Conservation (phyloP, 495 filamentous ascomycete genomes). For the Chaetomium cochliodes region DNA sequence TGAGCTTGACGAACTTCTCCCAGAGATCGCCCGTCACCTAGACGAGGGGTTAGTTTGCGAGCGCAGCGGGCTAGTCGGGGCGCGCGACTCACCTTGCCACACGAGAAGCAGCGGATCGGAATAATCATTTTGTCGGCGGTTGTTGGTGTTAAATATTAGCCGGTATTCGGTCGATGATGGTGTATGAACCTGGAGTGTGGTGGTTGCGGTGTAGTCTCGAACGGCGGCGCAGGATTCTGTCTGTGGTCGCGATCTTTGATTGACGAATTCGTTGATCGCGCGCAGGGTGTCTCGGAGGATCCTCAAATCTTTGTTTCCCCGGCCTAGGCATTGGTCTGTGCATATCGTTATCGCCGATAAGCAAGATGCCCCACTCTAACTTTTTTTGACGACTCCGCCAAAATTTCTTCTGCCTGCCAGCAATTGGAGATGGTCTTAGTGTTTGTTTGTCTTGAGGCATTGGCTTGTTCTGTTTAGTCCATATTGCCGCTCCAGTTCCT, state of each 20-base stretch:
- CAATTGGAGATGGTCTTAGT: slow-evolving; percentile 18
- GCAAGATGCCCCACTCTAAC: slow-evolving; percentile 32
- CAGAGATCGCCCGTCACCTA: slow-evolving; percentile 96
- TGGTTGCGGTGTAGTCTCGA: neutral
- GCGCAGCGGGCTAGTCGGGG: neutral
- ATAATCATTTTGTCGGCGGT: slow-evolving; percentile 77
- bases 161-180: neutral
- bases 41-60: slow-evolving; percentile 28
- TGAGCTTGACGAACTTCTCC: slow-evolving; percentile 85
- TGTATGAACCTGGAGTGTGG: neutral
- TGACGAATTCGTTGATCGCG: slow-evolving; percentile 3
- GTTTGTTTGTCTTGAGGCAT: slow-evolving; percentile 15
- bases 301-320: slow-evolving; percentile 26
- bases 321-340: slow-evolving; percentile 21
- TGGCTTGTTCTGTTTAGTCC: slow-evolving; percentile 16
- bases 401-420: slow-evolving; percentile 35
- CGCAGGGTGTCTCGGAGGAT: neutral
- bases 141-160: neutral
- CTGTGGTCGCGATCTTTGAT: neutral
- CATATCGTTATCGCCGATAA: slow-evolving; percentile 42
- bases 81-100: slow-evolving; percentile 72
- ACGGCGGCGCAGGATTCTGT: slow-evolving; percentile 11
- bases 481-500: neutral
- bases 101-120: slow-evolving; percentile 96
- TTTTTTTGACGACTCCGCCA: slow-evolving; percentile 36